Conservation (phyloP, 2,329 filamentous ascomycete species). For the Trichothecium roseum region DNA sequence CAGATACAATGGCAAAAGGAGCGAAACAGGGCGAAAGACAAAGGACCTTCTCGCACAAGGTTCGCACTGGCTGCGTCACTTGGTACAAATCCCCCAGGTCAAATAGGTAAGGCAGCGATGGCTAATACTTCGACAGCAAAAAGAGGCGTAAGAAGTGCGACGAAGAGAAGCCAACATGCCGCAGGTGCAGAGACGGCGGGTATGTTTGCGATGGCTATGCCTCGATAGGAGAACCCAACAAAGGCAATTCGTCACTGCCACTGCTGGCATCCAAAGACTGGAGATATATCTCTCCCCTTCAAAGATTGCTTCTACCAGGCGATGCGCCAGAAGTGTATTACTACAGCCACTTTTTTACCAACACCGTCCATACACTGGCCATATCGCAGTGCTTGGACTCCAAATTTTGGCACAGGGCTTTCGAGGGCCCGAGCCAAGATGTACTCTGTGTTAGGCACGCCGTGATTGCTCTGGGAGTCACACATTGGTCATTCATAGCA, state of each 20-base stretch:
- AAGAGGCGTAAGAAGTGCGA: conserved; percentile 4
- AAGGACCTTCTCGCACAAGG: conserved; percentile 2
- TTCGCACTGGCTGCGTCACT: conserved; percentile 3
- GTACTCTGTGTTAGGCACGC: not conserved
- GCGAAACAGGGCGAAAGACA: too few species aligned
- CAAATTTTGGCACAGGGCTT: not conserved
- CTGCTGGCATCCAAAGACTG: too few species aligned
- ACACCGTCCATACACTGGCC: not conserved
- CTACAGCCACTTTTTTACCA: conserved; percentile 3
- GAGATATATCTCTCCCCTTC: too few species aligned
- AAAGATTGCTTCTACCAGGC: too few species aligned
- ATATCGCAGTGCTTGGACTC: too few species aligned
- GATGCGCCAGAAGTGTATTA: conserved; percentile 2
- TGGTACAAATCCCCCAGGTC: conserved; percentile 1
- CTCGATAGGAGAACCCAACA: not conserved
- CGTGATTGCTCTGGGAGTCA: conserved; percentile 2
- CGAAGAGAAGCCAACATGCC: conserved; percentile 4
- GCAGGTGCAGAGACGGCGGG: conserved; percentile 1
- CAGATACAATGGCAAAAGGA: too few species aligned
- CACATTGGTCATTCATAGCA: conserved; percentile 1
- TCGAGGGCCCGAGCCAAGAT: not conserved
- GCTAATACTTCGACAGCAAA: conserved; percentile 1
- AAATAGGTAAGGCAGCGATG: not conserved
- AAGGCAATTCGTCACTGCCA: not conserved
- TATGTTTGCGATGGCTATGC: conserved; percentile 4